Evolutionary conservation across 2,329 filamentous ascomycete species (phyloP), one percentile per base, ranked within the genome.

Genomic region (Moelleriella libera): DNA sequence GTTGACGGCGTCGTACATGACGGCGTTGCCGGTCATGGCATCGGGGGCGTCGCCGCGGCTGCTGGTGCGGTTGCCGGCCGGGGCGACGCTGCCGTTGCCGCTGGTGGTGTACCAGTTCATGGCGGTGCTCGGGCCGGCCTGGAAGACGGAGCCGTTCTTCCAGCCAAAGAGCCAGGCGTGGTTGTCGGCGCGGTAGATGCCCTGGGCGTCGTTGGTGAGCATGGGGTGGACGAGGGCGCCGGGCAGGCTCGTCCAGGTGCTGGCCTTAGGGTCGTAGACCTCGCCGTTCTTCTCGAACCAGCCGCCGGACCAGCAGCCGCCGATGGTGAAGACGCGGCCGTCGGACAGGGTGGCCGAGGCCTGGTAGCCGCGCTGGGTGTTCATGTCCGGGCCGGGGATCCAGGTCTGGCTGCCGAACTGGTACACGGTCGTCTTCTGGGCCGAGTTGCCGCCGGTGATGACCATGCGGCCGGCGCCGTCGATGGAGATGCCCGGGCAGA

Each of bases 1-100:
- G 1, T 68, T 66, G 47, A 75, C 68, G 30, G 75, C 74, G 53
- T 80, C 75, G 52, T 72, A 80, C 74, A 80, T 78, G 50, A 75
- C 67, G 5, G 69, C 68, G 44, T 68, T 70, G 10, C 74, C 77
- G 49, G 67, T 70, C 76, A 80, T 80, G 3, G 74, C 67, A 9
- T 65, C 57, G 31, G 69, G 67, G 6, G 63, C 62, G 28, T 58
- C 62, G 5, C 74, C 53, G 0, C 74, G 53, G 0, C 53, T 48
- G 63, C 50, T 60, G 2, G 14, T 6, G 1, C 49, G n/a, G 21
- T 45, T 10, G 0, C 74, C 74, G 1, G 73, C 74, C 8, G 56
- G 51, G 3, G 53, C 52, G 12, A 65, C 55, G 12, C 57, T 56
- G 2, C 76, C 75, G 32, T 57, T 58, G 5, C 67, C 69, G 1